These are phyloP conservation scores for Myochromella boudieri DNA, from an alignment of 768 basidiomycete genomes.

Conservation along the genomic window DNA sequence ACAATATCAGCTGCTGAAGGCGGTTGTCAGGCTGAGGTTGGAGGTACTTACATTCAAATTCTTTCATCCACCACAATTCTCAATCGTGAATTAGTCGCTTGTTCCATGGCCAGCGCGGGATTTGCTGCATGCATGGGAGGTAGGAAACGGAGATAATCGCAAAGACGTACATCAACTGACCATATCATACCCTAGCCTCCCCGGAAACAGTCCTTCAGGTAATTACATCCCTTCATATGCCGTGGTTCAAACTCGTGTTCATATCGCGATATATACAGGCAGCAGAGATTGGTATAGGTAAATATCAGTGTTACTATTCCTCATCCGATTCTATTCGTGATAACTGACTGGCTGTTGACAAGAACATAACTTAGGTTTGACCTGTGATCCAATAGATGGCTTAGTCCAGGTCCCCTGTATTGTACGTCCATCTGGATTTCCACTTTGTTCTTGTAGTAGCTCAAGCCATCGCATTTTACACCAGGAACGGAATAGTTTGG, in stretches of 20 bases:
- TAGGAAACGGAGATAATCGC: constrained; percentile 25
- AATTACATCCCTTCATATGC: constrained; percentile 10
- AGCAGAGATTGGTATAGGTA: constrained; percentile 90
- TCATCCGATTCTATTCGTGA: background rate
- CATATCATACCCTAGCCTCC: constrained; percentile 44
- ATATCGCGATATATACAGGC: constrained; percentile 42
- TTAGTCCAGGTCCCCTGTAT: constrained; percentile 96
- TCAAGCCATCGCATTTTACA: background rate
- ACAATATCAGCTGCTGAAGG: constrained; percentile 97
- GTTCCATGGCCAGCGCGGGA: constrained; percentile 93
- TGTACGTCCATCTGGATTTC: constrained; percentile 48
- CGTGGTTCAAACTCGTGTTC: too few relatives aligned
- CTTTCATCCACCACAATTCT: background rate
- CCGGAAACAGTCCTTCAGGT: constrained; percentile 83
- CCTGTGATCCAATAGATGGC: constrained; percentile 93
- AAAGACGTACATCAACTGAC: too few relatives aligned
- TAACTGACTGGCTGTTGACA: constrained; percentile 5
- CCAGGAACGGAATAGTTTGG: constrained; percentile 83
- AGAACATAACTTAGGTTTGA: constrained; percentile 88
- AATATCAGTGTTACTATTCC: background rate
- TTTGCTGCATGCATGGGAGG: constrained; percentile 96
- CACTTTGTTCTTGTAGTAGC: constrained; percentile 3
- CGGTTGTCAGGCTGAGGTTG: constrained; percentile 93
- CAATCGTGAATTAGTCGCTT: constrained; percentile 59
- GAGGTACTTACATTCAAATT: constrained; percentile 47